Evolutionary conservation across 2,329 filamentous ascomycete species (phyloP).

Genomic region (Fusarium musae): DNA sequence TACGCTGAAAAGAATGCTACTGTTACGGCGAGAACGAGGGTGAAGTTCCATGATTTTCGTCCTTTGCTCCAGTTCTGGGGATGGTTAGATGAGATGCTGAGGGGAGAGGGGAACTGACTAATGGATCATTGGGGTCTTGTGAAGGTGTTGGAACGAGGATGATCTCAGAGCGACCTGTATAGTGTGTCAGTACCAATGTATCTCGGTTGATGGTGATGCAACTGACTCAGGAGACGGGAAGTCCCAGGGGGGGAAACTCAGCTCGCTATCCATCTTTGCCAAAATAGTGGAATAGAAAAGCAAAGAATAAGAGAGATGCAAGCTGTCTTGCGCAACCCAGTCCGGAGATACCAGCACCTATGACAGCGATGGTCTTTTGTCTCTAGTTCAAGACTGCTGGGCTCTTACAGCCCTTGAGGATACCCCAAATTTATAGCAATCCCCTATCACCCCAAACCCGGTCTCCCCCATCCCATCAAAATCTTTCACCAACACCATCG

Average conservation of each 20-base stretch:
- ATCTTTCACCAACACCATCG: neutral
- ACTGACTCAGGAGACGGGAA: slow-evolving; percentile 2
- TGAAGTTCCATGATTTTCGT: slow-evolving; percentile 42
- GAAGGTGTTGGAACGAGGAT: slow-evolving; percentile 18
- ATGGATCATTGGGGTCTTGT: slow-evolving; percentile 42
- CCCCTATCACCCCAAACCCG: neutral
- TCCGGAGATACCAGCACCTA: too few relatives aligned
- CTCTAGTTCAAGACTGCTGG: fast-evolving
- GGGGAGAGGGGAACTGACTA: slow-evolving; percentile 12
- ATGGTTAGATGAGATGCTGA: neutral
- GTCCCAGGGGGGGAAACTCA: slow-evolving; percentile 8
- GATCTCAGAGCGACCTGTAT: neutral
- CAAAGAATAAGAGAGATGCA: neutral
- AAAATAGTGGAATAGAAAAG: too few relatives aligned
- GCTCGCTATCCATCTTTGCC: neutral
- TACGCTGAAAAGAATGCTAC: slow-evolving; percentile 40
- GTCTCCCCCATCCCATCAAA: neutral
- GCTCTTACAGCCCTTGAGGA: neutral
- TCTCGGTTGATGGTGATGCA: neutral
- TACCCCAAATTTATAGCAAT: neutral
- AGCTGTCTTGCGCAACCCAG: too few relatives aligned
- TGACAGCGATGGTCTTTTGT: too few relatives aligned
- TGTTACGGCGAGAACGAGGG: slow-evolving; percentile 37
- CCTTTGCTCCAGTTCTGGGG: slow-evolving; percentile 42
- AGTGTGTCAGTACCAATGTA: neutral